Evolutionary conservation across 192 early-diverging fungal genomes (phyloP), one percentile per base, ranked within the genome.

Genomic region (Nowakowskiella sp.): DNA sequence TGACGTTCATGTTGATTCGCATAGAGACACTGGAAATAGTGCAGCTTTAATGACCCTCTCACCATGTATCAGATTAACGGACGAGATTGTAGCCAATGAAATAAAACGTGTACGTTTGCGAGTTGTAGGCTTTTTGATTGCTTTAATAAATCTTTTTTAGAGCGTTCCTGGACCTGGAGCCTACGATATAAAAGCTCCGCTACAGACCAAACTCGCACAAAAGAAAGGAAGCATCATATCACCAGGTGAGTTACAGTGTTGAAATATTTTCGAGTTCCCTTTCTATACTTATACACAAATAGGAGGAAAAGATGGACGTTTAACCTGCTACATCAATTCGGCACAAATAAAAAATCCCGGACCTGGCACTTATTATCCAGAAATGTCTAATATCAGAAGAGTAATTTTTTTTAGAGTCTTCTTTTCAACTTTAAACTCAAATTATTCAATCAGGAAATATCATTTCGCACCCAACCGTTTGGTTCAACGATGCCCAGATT

Each of bases 1-100:
- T 3, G 31, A 49, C 27, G 36, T 44, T 22, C 66, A 54, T 9
- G 64, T 67, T 27, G 6, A 26, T 1, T 26, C 28, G 1, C 42
- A 53, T 23, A 39, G 22, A 1, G 65, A 60, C n/a, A 60, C 61
- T 21, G 61, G 63, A n/a, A 74, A 65, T 50, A 63, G 60, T 21
- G 57, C 67, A 29, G 75, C 71, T 4, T 29, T 77, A 21, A 77
- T 77, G 75, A 72, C 71, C 2, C 54, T 77, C n/a, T 66, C 68
- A 21, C 75, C 75, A 13, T 74, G 75, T 55, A 52, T 59, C 3
- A 44, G 75, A 9, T 26, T 77, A 31, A 77, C 72, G 26, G 75
- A 77, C 50, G 68, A 55, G 36, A 74, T 77, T 55, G 44, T 74
- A 24, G 60, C 55, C 13, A 57, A 62, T 29, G 42, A 42, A 8